Conservation (phyloP, 495 filamentous ascomycete genomes). For the Pyronema domesticum region DNA sequence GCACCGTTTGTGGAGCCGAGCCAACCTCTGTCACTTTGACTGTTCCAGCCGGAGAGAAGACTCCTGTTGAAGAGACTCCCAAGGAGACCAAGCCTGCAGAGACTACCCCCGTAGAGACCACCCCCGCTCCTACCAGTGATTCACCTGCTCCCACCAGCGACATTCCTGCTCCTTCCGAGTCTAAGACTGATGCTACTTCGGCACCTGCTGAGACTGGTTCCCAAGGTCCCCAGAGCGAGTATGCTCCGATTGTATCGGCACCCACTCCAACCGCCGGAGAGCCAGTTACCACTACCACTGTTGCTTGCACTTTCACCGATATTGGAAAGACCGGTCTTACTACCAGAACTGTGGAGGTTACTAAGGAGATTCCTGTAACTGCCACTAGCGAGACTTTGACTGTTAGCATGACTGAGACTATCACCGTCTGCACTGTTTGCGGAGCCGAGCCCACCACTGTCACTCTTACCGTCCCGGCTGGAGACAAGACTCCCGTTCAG, state of each 20-base stretch:
- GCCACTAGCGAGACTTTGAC: neutral
- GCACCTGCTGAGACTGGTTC: neutral
- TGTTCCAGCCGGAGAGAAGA: neutral
- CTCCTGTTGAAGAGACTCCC: neutral
- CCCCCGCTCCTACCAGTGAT: neutral
- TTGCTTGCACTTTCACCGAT: neutral
- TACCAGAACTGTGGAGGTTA: neutral
- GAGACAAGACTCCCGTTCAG: neutral
- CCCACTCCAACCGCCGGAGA: neutral
- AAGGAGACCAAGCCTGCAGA: neutral
- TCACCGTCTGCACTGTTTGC: neutral
- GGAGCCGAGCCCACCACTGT: neutral
- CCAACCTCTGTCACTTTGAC: slow-evolving; percentile 1
- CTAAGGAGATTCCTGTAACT: neutral
- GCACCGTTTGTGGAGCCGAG: neutral
- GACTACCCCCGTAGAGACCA: neutral
- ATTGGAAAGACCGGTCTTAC: slow-evolving; percentile 1
- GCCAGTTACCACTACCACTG: neutral
- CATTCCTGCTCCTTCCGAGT: neutral
- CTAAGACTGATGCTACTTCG: neutral
- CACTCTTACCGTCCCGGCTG: neutral
- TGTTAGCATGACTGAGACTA: neutral
- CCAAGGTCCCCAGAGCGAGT: neutral
- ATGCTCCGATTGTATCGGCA: neutral
- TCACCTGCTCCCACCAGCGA: neutral